phyloP scores from a whole-genome alignment of 1,139 yeast species.

The Hyphopichia wangnamkhiaoensis region DNA sequence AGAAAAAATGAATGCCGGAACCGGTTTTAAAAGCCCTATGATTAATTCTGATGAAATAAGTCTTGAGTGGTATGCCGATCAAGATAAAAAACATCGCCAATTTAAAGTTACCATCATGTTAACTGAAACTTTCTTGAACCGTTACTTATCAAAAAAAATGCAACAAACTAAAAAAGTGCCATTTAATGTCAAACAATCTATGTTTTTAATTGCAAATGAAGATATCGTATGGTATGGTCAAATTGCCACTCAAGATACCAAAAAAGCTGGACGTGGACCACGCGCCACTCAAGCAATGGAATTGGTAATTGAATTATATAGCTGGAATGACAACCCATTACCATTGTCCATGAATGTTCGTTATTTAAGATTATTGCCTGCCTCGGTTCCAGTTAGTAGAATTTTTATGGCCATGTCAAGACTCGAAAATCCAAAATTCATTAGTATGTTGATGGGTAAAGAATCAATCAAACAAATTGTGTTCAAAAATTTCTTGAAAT shows the following conservation, averaged over 20 bases:
- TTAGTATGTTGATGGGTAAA: slow-evolving; percentile 59
- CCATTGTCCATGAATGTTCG: slow-evolving; percentile 44
- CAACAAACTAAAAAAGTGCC: slow-evolving; percentile 47
- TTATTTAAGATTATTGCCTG: slow-evolving; percentile 55
- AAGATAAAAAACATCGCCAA: slow-evolving; percentile 42
- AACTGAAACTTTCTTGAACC: slow-evolving; percentile 40
- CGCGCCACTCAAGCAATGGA: slow-evolving; percentile 30
- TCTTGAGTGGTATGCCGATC: slow-evolving; percentile 56
- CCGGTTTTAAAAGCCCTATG: slow-evolving; percentile 26
- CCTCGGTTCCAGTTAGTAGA: slow-evolving; percentile 62
- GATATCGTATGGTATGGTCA: slow-evolving; percentile 44
- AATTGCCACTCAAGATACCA: slow-evolving; percentile 48
- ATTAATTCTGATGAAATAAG: slow-evolving; percentile 39
- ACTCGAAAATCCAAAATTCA: slow-evolving; percentile 57
- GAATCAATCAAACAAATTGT: slow-evolving; percentile 59
- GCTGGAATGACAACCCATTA: slow-evolving; percentile 56
- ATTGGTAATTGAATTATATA: slow-evolving; percentile 51
- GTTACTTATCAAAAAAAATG: slow-evolving; percentile 45
- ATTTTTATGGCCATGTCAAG: slow-evolving; percentile 65
- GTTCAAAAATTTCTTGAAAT: slow-evolving; percentile 55
- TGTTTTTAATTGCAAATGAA: slow-evolving; percentile 43
- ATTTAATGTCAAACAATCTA: slow-evolving; percentile 46
- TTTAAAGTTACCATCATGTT: slow-evolving; percentile 36
- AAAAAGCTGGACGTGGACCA: slow-evolving; percentile 19
- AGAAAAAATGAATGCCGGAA: slow-evolving; percentile 48